Evolutionary conservation across 2,329 filamentous ascomycete species (phyloP), one percentile per base, ranked within the genome.

Genomic region (Sporothrix curviconia): DNA sequence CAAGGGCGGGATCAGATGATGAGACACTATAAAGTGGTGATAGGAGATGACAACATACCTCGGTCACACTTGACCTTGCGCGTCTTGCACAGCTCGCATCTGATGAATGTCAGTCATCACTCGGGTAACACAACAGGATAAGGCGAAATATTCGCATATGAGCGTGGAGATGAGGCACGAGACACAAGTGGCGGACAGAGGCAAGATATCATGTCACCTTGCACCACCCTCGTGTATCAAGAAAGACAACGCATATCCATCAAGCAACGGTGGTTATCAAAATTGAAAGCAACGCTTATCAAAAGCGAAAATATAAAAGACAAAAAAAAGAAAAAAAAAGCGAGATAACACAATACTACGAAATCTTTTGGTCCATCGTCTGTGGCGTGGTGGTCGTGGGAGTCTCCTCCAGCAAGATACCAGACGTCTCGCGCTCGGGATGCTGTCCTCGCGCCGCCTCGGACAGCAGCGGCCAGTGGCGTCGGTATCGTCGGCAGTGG

Each of bases 1-100:
- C 28, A 32, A 5, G 28, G 28, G 25, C 11, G 24, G 11, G 25
- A 44, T 14, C 25, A 49, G 17, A n/a, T 22, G 25, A 49, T 32
- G 12, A 3, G 15, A 8, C 19, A 59, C 57, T 9, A n/a, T n/a
- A n/a, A 34, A 12, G 22, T 15, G 22, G 25, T 22, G 25, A 46
- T 32, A n/a, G 19, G 24, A 46, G 46, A 12, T 4, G 15, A 14
- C 17, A 59, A 52, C 7, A 56, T 56, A 59, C 57, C 57, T 57
- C 88, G 81, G 71, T 92, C 87, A 70, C 86, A 89, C 78, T 87
- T 87, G 39, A 86, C 84, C 81, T 92, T 92, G 74, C 88, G 79
- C 70, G 87, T 84, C 72, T 91, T 91, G 76, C 87, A 90, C 56
- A 88, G 78, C 72, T 92, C 89, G 67, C 88, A 86, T 80, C 61